Percentiles rank a stretch among this genome's conserved stretches.
Conservation (phyloP, 192 early-diverging fungal species). For the Podila epigama region DNA sequence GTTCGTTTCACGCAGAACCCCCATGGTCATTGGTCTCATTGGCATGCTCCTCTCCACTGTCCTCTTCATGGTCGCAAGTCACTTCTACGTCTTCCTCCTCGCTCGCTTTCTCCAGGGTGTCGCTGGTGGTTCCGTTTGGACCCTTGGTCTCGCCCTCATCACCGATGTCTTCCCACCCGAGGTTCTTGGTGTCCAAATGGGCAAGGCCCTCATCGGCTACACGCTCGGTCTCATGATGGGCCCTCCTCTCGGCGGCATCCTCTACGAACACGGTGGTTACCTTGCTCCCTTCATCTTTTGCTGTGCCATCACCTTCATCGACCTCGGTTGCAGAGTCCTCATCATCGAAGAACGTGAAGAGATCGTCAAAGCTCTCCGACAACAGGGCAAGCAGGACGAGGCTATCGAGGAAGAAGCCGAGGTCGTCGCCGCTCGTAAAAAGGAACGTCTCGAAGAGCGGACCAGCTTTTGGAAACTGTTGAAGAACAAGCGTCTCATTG, state of each 20-base stretch:
- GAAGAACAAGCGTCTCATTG: constrained; percentile 32
- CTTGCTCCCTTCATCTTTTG: constrained; percentile 74
- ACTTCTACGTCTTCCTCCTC: constrained; percentile 67
- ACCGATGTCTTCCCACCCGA: constrained; percentile 63
- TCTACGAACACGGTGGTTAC: constrained; percentile 69
- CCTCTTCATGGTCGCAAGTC: constrained; percentile 67
- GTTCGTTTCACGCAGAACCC: constrained; percentile 66
- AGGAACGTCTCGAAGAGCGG: constrained; percentile 9
- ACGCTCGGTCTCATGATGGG: constrained; percentile 75
- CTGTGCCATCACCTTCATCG: constrained; percentile 60
- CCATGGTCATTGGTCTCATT: constrained; percentile 74
- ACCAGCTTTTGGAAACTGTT: constrained; percentile 33
- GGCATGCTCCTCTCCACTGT: constrained; percentile 68
- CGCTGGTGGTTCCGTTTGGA: constrained; percentile 76
- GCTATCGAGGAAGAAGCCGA: constrained; percentile 27
- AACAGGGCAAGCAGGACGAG: constrained; percentile 25
- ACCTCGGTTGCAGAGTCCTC: constrained; percentile 62
- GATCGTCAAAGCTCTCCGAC: constrained; percentile 27
- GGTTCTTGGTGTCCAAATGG: constrained; percentile 72
- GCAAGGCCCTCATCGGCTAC: constrained; percentile 67
- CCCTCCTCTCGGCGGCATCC: constrained; percentile 69
- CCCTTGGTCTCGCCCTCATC: constrained; percentile 72
- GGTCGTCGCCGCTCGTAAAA: constrained; percentile 11
- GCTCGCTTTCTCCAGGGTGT: constrained; percentile 76
- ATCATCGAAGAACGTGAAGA: constrained; percentile 69